These are phyloP conservation scores for Leccinum sublutescens DNA, from an alignment of 768 basidiomycete species.

Conservation along the genomic window DNA sequence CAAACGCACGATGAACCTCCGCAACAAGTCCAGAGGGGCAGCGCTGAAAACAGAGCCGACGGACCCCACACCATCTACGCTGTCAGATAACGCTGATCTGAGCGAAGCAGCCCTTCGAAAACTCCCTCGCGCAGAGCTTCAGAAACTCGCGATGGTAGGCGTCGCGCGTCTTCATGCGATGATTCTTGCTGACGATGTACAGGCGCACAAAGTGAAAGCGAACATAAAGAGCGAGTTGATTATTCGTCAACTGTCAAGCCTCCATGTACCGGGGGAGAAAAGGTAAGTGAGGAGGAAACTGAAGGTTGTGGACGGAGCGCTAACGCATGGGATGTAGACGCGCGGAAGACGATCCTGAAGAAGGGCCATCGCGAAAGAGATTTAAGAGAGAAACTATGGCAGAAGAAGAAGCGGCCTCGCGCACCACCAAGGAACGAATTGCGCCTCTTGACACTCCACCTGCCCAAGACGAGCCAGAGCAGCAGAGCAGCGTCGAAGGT, in stretches of 20 bases:
- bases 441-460: neutral
- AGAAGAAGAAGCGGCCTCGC: neutral
- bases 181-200: neutral
- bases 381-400: neutral
- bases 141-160: slow-evolving; percentile 28
- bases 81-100: neutral
- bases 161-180: neutral
- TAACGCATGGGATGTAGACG: slow-evolving; percentile 5
- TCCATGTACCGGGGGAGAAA: slow-evolving; percentile 8
- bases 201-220: slow-evolving; percentile 24
- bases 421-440: neutral
- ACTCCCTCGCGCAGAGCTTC: slow-evolving; percentile 24
- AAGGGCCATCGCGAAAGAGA: slow-evolving; percentile 18
- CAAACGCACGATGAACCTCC: slow-evolving; percentile 9
- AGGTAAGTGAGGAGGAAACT: slow-evolving; percentile 9
- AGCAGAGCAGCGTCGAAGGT: neutral
- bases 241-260: slow-evolving; percentile 19
- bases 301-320: neutral
- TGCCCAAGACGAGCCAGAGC: neutral
- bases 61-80: neutral
- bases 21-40: slow-evolving; percentile 10
- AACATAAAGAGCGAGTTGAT: slow-evolving; percentile 29
- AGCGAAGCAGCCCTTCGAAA: slow-evolving; percentile 21
- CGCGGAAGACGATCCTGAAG: slow-evolving; percentile 6
- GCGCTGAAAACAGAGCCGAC: neutral